These are phyloP conservation scores for Craspedostauros australis DNA, from an alignment of 108 stramenopile genomes.

Conservation along the genomic window DNA sequence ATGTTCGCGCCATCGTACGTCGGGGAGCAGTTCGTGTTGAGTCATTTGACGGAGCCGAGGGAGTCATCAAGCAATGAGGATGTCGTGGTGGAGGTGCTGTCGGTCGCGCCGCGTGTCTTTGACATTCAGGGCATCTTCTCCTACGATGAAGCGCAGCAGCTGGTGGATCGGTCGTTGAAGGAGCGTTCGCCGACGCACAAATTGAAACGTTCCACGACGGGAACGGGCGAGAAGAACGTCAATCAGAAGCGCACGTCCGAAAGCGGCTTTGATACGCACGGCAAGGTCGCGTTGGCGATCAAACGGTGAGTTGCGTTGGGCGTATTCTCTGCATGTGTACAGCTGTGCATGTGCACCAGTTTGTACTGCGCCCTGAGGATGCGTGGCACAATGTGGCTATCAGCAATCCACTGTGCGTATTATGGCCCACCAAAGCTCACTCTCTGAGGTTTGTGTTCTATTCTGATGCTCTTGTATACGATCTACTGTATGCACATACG, in stretches of 20 bases:
- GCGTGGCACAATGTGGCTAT: too few species aligned
- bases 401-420: too few species aligned
- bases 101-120: slow-evolving; percentile 53
- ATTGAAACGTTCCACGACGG: slow-evolving; percentile 68
- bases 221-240: slow-evolving; percentile 35
- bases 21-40: slow-evolving; percentile 63
- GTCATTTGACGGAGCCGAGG: slow-evolving; percentile 24
- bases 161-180: slow-evolving; percentile 54
- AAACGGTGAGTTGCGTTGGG: slow-evolving; percentile 51
- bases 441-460: too few species aligned
- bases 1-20: slow-evolving; percentile 68
- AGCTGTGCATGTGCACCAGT: too few species aligned
- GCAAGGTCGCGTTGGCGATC: slow-evolving; percentile 38
- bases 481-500: too few species aligned
- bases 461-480: too few species aligned
- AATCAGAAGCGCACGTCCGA: slow-evolving; percentile 52
- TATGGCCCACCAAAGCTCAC: too few species aligned
- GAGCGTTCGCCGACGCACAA: slow-evolving; percentile 54
- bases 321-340: too few species aligned
- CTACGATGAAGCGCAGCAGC: slow-evolving; percentile 38
- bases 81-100: slow-evolving; percentile 44
- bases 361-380: too few species aligned
- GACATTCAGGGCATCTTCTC: slow-evolving; percentile 68
- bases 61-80: slow-evolving; percentile 14
- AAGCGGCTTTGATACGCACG: slow-evolving; percentile 81